A percentile compares a stretch with the other conserved stretches of the same genome.
These are phyloP conservation scores for Pyronema domesticum DNA, from an alignment of 495 filamentous ascomycete genomes.

Conservation along the genomic window DNA sequence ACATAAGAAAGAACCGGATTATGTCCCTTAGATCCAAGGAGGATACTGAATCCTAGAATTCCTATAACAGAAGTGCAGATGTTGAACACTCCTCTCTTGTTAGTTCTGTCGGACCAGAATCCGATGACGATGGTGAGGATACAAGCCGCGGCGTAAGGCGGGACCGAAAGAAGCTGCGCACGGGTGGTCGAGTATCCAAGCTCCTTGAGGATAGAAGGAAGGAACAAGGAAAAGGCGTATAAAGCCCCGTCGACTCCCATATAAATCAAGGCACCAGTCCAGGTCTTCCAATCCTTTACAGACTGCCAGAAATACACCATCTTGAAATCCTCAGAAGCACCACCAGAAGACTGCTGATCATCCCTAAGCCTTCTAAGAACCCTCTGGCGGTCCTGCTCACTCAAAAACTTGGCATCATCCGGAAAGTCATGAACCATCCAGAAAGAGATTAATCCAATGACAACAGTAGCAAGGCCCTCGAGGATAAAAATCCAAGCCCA, in stretches of 20 bases:
- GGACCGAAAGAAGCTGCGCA: conserved; percentile 69
- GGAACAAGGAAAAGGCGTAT: conserved; percentile 81
- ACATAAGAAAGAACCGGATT: conserved; percentile 54
- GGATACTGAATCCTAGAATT: conserved; percentile 62
- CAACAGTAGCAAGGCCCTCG: conserved; percentile 56
- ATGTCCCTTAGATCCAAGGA: conserved; percentile 36
- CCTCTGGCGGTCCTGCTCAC: conserved; percentile 48
- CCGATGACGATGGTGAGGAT: conserved; percentile 60
- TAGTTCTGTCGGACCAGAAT: conserved; percentile 61
- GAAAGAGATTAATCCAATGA: conserved; percentile 57
- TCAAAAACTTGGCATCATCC: conserved; percentile 61
- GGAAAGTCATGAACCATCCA: conserved; percentile 88
- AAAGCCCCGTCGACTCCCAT: conserved; percentile 58
- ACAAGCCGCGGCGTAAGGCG: conserved; percentile 73
- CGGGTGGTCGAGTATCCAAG: conserved; percentile 53
- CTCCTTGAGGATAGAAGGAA: conserved; percentile 65
- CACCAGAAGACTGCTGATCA: conserved; percentile 62
- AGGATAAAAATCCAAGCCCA: conserved; percentile 81
- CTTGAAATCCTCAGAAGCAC: conserved; percentile 56
- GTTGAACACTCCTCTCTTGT: conserved; percentile 65
- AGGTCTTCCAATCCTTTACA: conserved; percentile 79
- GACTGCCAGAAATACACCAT: conserved; percentile 57
- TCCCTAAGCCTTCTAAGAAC: conserved; percentile 53
- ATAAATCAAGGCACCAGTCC: conserved; percentile 54
- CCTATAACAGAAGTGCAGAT: conserved; percentile 53